Conservation (phyloP, 768 basidiomycete genomes). For the Calocera cornea region DNA sequence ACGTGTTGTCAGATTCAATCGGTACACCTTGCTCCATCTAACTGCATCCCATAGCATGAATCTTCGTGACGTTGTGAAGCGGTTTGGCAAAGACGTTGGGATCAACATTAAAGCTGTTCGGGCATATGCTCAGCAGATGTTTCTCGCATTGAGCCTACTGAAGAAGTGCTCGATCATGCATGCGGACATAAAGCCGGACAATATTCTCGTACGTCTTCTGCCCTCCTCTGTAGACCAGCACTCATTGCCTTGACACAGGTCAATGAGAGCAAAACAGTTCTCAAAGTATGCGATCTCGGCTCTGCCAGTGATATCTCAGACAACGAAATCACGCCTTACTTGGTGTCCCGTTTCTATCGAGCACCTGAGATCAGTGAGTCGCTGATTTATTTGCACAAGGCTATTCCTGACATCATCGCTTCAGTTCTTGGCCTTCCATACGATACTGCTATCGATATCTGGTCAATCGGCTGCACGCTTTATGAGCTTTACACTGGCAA, state of each 20-base stretch:
- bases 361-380: constrained; percentile 93
- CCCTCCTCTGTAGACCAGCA: neutral
- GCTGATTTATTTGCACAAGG: constrained; percentile 13
- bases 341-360: constrained; percentile 93
- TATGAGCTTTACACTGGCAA: constrained; percentile 92
- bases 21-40: neutral
- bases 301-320: constrained; percentile 89
- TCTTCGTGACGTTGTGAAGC: constrained; percentile 90
- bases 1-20: constrained; percentile 16
- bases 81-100: constrained; percentile 96
- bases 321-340: constrained; percentile 94
- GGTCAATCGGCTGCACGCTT: constrained; percentile 97
- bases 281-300: constrained; percentile 95
- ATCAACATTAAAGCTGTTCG: constrained; percentile 93
- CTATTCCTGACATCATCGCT: neutral
- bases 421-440: constrained; percentile 90
- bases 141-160: constrained; percentile 71
- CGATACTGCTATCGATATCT: constrained; percentile 84
- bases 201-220: constrained; percentile 60
- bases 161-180: constrained; percentile 91
- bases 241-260: constrained; percentile 39
- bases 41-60: constrained; percentile 59
- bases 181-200: constrained; percentile 97
- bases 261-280: constrained; percentile 80
- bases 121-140: constrained; percentile 95